Evolutionary conservation across 441 rosid genomes (phyloP).

Genomic region (Cnidoscolus chayamansa): DNA sequence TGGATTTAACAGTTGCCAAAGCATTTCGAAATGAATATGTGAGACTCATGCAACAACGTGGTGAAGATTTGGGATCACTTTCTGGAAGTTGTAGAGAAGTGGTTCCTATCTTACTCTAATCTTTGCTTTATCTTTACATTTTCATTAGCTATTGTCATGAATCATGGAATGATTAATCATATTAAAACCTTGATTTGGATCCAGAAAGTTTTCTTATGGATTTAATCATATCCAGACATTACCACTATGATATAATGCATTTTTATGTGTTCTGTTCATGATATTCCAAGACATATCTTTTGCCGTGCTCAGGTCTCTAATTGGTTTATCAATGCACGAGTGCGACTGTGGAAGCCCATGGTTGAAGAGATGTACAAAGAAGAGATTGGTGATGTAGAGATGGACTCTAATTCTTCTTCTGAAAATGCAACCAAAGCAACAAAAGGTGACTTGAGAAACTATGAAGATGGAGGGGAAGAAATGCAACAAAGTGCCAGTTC

Average conservation of each 20-base stretch:
- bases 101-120: background rate
- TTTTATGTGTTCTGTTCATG: background rate
- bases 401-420: slow-evolving; percentile 70
- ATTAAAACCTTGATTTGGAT: slow-evolving; percentile 15
- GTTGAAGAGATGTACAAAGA: slow-evolving; percentile 97
- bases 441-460: slow-evolving; percentile 30
- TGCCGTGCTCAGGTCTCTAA: slow-evolving; percentile 61
- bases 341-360: slow-evolving; percentile 97
- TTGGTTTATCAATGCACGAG: slow-evolving; percentile 94
- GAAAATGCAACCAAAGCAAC: slow-evolving; percentile 49
- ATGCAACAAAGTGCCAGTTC: slow-evolving; percentile 51
- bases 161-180: slow-evolving; percentile 7
- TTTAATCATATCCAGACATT: slow-evolving; percentile 2
- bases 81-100: background rate
- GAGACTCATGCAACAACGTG: slow-evolving; percentile 3
- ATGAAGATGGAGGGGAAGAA: slow-evolving; percentile 47
- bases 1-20: slow-evolving; percentile 1
- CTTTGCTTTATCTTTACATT: background rate
- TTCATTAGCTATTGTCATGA: background rate
- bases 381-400: slow-evolving; percentile 65
- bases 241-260: background rate
- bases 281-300: slow-evolving; percentile 9
- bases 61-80: background rate
- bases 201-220: slow-evolving; percentile 12
- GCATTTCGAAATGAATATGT: background rate